phyloP scores from a whole-genome alignment of 1,139 yeast species.

The Yamadazyma kanchanaburiensis region DNA sequence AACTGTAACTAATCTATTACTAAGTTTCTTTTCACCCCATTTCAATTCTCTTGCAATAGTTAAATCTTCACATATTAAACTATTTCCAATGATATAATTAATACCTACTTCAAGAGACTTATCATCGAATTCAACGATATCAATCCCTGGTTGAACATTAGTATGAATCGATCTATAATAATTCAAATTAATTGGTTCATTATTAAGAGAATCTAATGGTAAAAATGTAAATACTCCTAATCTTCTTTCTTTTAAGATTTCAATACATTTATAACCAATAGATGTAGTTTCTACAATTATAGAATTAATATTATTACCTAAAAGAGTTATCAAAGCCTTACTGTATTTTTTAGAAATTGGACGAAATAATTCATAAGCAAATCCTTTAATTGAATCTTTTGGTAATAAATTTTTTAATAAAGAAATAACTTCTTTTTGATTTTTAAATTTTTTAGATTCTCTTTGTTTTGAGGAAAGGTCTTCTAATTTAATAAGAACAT shows the following conservation, averaged over 20 bases:
- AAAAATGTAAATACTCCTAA: conserved; percentile 84
- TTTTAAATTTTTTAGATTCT: conserved; percentile 68
- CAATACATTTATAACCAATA: conserved; percentile 81
- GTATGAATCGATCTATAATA: conserved; percentile 55
- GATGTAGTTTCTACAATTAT: conserved; percentile 75
- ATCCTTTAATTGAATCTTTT: conserved; percentile 66
- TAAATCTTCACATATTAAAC: conserved; percentile 75
- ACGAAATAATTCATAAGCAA: conserved; percentile 74
- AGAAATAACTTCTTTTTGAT: conserved; percentile 67
- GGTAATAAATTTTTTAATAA: conserved; percentile 71
- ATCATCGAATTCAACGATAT: conserved; percentile 69
- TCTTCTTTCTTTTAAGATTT: conserved; percentile 79
- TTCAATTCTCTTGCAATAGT: conserved; percentile 67
- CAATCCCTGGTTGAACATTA: conserved; percentile 63
- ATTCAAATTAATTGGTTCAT: conserved; percentile 55
- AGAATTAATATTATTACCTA: conserved; percentile 80
- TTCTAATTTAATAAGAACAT: conserved; percentile 58
- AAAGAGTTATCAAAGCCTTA: conserved; percentile 69
- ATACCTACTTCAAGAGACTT: conserved; percentile 69
- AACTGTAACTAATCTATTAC: conserved; percentile 70
- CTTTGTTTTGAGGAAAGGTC: conserved; percentile 74
- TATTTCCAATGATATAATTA: conserved; percentile 74
- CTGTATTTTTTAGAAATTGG: conserved; percentile 78
- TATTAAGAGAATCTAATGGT: conserved; percentile 72
- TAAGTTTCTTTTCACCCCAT: conserved; percentile 55